Evolutionary conservation across 2,329 filamentous ascomycete species (phyloP).

Genomic region (Fusarium austroafricanum): DNA sequence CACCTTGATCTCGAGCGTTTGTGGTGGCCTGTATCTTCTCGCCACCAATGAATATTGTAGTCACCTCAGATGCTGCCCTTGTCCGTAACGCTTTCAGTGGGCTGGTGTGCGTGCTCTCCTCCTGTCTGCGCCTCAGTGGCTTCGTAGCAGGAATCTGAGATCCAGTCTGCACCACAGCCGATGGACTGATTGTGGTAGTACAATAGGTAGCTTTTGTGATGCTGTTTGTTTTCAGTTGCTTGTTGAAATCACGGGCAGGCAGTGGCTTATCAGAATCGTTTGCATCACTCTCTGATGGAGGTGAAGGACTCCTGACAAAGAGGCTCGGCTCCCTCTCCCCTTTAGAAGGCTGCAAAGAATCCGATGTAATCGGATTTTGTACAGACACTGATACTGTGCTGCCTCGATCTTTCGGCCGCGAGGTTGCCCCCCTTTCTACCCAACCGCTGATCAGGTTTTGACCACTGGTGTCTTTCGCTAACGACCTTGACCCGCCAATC

Average conservation of each 20-base stretch:
- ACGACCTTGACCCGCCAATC: constrained; percentile 37
- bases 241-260: constrained; percentile 52
- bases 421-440: constrained; percentile 43
- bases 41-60: constrained; percentile 41
- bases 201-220: not conserved
- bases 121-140: constrained; percentile 18
- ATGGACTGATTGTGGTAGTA: not conserved
- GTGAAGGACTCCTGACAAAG: constrained; percentile 23
- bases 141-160: constrained; percentile 34
- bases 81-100: constrained; percentile 8
- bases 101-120: not conserved
- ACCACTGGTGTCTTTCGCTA: constrained; percentile 37
- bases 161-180: constrained; percentile 12
- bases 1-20: constrained; percentile 1
- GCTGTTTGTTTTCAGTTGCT: constrained; percentile 46
- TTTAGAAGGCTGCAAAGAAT: not conserved
- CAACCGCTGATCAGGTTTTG: constrained; percentile 59
- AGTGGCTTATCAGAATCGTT: constrained; percentile 38
- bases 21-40: constrained; percentile 15
- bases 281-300: constrained; percentile 31
- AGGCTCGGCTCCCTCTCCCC: constrained; percentile 25
- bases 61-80: constrained; percentile 11
- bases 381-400: not conserved
- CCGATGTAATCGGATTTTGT: not conserved
- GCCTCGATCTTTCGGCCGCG: constrained; percentile 1